Evolutionary conservation across 164 flowering plant genomes (phyloP), one percentile per base, ranked within the genome.

Genomic region (Kingdonia uniflora): DNA sequence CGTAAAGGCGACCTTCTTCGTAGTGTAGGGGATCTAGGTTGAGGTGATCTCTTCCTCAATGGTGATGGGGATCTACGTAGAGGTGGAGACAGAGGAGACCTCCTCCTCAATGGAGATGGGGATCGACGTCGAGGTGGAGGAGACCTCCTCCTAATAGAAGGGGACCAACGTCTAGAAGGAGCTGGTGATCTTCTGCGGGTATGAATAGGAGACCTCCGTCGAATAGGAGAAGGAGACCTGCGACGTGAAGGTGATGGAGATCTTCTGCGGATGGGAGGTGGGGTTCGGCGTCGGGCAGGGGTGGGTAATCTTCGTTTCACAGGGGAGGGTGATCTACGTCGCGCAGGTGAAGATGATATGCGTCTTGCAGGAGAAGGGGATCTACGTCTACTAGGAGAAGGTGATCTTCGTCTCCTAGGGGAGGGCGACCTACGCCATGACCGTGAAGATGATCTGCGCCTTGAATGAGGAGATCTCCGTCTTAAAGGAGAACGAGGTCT

Each of bases 401-500:
- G 67, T 1, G 77, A 71, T 24, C 72, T 70, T 7, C 64, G 65
- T 11, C 62, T 59, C 21, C 50, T 33, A 22, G 65, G 74, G 11
- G 74, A 62, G 1, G 56, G 64, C 0, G 65, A 62, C 14, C 67
- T 56, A 6, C 68, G 60, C n/a, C 64, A 29, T 0, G 55, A 6
- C 12, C 62, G 74, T 13, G 77, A 69, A 0, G 60, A 68, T n/a
- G 69, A 66, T 46, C 57, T 54, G 1, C 49, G 66, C 67, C 70
- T 65, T 14, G 51, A 42, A 16, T 73, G 62, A 46, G 79, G 72
- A 42, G 81, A 73, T 47, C 74, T 68, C 19, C 69, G 64, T 26
- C 62, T 60, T 35, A 71, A 52, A 23, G 73, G 74, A 54, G 95
- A 86, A 11, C 68, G 61, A 42, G 74, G 74, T 51, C 73, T 64